Base-by-base conservation (phyloP, 2,329 filamentous ascomycete species). In the Pseudonectria buxi region DNA sequence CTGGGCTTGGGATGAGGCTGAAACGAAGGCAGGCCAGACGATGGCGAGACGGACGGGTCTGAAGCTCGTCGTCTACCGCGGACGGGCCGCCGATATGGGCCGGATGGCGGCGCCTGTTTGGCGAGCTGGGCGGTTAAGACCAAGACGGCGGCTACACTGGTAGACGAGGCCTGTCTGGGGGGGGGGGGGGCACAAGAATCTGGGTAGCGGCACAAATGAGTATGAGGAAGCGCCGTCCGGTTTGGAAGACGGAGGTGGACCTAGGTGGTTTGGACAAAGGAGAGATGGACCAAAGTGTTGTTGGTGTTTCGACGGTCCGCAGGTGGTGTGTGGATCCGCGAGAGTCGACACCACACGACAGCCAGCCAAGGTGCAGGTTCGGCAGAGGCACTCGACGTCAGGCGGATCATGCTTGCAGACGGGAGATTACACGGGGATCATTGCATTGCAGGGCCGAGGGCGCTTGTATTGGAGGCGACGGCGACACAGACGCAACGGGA, bases 61-160 rank as follows among this genome's bases (percentile, higher is more conserved):
- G 58, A 68, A 67, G 48, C 50, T 54, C 51, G 57, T 55, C 58
- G 62, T 59, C 50, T 56, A 50, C 47, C 44, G 51, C 43, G 45
- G 56, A 65, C 48, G 57, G 61, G 58, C 58, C 56, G 56, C 60
- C 61, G 63, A 69, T 64, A 75, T 74, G 76, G 72, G 72, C 63
- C 65, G 55, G 51, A 5, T 9, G 47, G 45, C 40, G 63, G 67
- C 65, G 65, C 65, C 57, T 68, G 65, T 71, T 59, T 69, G 61
- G 57, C n/a, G 59, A 35, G 26, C 13, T 39, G 48, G 51, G 51
- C 50, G 50, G 50, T 49, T 51, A 53, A 43, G 32, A 18, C 10
- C 14, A 27, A 32, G 15, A 47, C 41, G 47, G 50, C 50, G 50
- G 46, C 42, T 51, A 36, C 22, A 53, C 38, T 22, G 34, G 32